These are phyloP conservation scores for Fusarium avenaceum DNA, from an alignment of 2,329 filamentous ascomycete species.

Conservation along the genomic window DNA sequence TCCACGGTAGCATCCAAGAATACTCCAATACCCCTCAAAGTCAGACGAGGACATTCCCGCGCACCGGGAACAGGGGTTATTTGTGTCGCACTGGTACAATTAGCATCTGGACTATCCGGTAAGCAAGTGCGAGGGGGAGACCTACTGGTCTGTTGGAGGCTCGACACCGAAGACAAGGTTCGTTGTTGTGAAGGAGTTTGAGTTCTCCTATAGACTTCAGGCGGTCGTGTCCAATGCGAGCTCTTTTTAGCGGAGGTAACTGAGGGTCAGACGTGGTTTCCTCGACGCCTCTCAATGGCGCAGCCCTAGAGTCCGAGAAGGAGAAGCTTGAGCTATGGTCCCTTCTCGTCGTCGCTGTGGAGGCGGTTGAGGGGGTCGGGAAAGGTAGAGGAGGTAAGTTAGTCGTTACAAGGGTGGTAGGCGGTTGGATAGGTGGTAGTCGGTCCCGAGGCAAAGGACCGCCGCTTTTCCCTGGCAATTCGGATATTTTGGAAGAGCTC, in stretches of 20 bases:
- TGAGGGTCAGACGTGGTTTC: slow-evolving; percentile 66
- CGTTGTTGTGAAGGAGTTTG: slow-evolving; percentile 61
- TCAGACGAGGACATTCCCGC: slow-evolving; percentile 54
- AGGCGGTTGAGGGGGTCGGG: slow-evolving; percentile 49
- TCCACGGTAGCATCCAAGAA: slow-evolving; percentile 66
- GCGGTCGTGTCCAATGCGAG: slow-evolving; percentile 65
- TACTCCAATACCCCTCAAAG: slow-evolving; percentile 62
- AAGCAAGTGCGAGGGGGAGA: not conserved
- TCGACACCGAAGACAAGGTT: slow-evolving; percentile 67
- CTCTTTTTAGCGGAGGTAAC: slow-evolving; percentile 68
- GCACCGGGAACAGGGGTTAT: slow-evolving; percentile 64
- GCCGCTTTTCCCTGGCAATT: slow-evolving; percentile 28
- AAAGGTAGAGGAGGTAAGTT: slow-evolving; percentile 50
- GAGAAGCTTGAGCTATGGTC: slow-evolving; percentile 52
- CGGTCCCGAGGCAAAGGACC: slow-evolving; percentile 45
- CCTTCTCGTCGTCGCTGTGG: slow-evolving; percentile 48
- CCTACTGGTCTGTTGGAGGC: slow-evolving; percentile 62
- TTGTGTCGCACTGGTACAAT: slow-evolving; percentile 63
- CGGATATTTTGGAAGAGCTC: slow-evolving; percentile 26
- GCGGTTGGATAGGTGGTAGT: slow-evolving; percentile 57
- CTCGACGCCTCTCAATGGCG: slow-evolving; percentile 55
- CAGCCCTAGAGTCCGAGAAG: slow-evolving; percentile 57
- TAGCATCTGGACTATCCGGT: slow-evolving; percentile 16
- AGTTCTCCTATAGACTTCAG: slow-evolving; percentile 71
- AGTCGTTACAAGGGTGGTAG: slow-evolving; percentile 50